Evolutionary conservation across 2,329 filamentous ascomycete genomes (phyloP).

Genomic region (Uncinocarpus reesii): DNA sequence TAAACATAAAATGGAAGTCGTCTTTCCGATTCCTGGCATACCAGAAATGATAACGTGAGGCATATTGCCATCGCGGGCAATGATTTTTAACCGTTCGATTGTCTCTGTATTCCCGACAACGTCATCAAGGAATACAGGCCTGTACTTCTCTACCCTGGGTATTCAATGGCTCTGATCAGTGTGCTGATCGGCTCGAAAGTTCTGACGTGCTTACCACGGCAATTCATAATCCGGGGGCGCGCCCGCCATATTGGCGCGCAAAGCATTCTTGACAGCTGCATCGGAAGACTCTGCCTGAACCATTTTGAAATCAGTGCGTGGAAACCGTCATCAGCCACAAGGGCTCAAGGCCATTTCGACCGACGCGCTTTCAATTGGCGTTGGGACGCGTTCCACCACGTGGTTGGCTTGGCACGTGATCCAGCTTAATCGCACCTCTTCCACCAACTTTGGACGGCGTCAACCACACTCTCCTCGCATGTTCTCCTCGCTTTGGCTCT

Average conservation of each 20-base stretch:
- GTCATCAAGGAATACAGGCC: constrained; percentile 88
- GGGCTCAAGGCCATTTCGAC: not conserved
- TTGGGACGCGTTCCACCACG: not conserved
- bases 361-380: constrained; percentile 6
- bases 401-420: not conserved
- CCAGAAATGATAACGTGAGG: constrained; percentile 98
- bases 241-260: constrained; percentile 32
- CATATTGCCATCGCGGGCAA: constrained; percentile 98
- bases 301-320: constrained; percentile 23
- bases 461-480: too few relatives aligned
- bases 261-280: constrained; percentile 33
- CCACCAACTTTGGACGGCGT: too few relatives aligned
- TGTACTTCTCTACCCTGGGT: constrained; percentile 91
- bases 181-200: not conserved
- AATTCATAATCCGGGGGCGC: constrained; percentile 40
- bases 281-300: constrained; percentile 40
- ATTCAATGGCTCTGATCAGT: constrained; percentile 1
- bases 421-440: too few relatives aligned
- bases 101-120: constrained; percentile 97
- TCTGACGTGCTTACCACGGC: constrained; percentile 33
- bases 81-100: constrained; percentile 93
- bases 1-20: constrained; percentile 85
- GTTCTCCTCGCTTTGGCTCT: too few relatives aligned
- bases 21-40: constrained; percentile 98
- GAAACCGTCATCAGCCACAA: not conserved